Evolutionary conservation across 495 filamentous ascomycete species (phyloP), one percentile per base, ranked within the genome.

Genomic region (Aspergillus baeticus): DNA sequence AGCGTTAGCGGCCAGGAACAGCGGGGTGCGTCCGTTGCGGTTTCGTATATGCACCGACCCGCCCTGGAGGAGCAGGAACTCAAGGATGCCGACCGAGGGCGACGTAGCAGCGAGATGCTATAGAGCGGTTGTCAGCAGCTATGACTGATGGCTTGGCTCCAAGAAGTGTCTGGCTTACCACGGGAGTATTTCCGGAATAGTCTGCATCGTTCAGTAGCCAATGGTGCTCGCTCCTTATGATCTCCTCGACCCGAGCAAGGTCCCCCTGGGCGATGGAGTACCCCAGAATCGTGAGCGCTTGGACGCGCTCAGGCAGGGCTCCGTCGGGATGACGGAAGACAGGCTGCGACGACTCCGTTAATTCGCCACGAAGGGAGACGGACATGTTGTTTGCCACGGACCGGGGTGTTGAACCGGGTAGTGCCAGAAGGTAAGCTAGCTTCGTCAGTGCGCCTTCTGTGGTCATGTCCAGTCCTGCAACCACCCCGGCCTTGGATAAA

Each of bases 391-490:
- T 68, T 1, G 82, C 77, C 6, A 97, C 83, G 6, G 88, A 83
- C 14, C 79, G 70, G 20, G 84, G 77, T 0, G 77, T 74, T n/a
- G 86, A 66, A 5, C 76, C 81, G 10, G 86, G 87, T 2, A 83
- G 63, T 2, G 91, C 89, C 7, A 98, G 81, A 1, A 97, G 80
- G 64, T 93, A 96, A 1, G 90, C 90, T 10, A 98, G 78, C 73
- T 98, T 98, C 1, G 94, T 96, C 57, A 98, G 78, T 0, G 94
- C 94, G 13, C 89, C 93, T 72, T 98, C 94, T 13, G 90, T 88
- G 0, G 94, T 98, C 77, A 98, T 80, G 66, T 98, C 94, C 54
- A 92, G 81, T 5, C 94, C 94, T 60, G 95, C 92, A 0, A 98
- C 89, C 7, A 98, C 89, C 3, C 94, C 94, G 5, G 90, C 91